phyloP scores from a whole-genome alignment of 1,284 basidiomycete genomes.

The Vanrija humicola region DNA sequence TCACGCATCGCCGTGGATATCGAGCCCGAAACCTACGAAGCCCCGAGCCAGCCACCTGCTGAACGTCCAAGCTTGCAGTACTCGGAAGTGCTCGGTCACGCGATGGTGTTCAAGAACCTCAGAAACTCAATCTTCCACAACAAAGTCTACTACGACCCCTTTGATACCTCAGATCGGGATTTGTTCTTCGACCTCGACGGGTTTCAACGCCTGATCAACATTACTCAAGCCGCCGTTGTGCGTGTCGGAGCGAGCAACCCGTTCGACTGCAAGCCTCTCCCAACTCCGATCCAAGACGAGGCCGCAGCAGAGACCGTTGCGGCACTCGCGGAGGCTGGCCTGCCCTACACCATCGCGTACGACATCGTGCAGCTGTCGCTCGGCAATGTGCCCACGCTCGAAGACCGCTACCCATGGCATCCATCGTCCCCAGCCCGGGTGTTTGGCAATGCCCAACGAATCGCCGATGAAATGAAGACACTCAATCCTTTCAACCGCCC shows the following conservation, averaged over 20 bases:
- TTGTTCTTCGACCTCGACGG: no score
- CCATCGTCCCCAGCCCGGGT: no score
- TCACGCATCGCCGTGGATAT: slow-evolving; percentile 1
- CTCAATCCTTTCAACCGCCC: no score
- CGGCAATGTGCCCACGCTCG: background rate
- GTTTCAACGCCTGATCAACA: background rate
- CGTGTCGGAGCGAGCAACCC: background rate
- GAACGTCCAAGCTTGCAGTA: no score
- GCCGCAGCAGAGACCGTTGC: no score
- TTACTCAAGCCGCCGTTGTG: background rate
- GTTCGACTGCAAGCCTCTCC: background rate
- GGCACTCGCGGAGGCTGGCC: background rate
- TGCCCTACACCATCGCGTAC: background rate
- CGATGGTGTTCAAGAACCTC: no score
- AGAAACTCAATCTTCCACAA: no score
- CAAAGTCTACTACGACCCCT: background rate
- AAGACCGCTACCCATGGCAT: no score
- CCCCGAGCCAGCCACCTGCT: no score
- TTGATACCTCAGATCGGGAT: no score
- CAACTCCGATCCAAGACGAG: background rate
- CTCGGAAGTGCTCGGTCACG: no score
- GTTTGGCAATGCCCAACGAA: background rate
- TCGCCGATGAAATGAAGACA: background rate
- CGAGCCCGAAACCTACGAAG: no score
- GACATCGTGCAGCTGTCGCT: background rate